Evolutionary conservation across 176 grass and related monocot species (phyloP).

Genomic region (Otatea glauca): DNA sequence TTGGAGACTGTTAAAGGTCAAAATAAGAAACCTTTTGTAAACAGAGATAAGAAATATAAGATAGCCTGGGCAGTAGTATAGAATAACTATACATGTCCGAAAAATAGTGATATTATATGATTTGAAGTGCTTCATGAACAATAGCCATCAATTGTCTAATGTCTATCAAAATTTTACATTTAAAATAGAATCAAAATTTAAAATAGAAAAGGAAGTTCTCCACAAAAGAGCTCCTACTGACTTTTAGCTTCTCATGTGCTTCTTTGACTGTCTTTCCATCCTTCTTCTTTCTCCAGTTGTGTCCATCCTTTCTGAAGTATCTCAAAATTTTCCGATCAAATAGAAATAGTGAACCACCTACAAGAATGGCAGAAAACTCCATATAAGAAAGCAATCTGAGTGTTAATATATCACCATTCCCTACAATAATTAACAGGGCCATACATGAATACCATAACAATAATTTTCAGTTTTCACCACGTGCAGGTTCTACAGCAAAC

Average conservation of each 20-base stretch:
- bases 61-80: background rate
- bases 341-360: slow-evolving; percentile 83
- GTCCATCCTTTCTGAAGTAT: slow-evolving; percentile 89
- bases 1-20: slow-evolving; percentile 11
- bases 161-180: background rate
- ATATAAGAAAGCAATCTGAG: slow-evolving; percentile 9
- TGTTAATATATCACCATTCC: slow-evolving; percentile 18
- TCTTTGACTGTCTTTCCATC: slow-evolving; percentile 90
- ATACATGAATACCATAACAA: background rate
- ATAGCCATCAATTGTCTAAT: background rate
- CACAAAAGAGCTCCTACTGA: slow-evolving; percentile 37
- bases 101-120: slow-evolving; percentile 9
- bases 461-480: background rate
- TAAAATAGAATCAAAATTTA: background rate
- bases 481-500: background rate
- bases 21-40: slow-evolving; percentile 14
- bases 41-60: background rate
- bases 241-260: slow-evolving; percentile 92
- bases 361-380: slow-evolving; percentile 27
- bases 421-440: background rate
- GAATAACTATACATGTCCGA: background rate
- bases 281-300: slow-evolving; percentile 92
- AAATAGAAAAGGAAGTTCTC: background rate
- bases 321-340: slow-evolving; percentile 91
- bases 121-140: background rate